Conservation (phyloP, 169 alveolate genomes). For the Eimeria zaria region DNA sequence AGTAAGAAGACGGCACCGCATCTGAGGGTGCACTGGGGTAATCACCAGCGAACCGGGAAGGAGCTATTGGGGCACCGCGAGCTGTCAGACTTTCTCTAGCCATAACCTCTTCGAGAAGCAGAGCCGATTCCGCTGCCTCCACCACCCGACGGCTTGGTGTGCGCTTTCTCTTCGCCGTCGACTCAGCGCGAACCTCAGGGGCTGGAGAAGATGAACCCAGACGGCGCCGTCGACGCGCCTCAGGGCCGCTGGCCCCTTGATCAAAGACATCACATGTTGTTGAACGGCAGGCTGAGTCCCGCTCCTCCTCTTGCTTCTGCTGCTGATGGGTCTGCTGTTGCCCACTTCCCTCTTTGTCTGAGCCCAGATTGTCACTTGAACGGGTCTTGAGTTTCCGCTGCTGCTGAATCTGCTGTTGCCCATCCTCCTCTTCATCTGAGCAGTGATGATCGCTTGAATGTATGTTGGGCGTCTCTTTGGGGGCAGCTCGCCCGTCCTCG, state of each 20-base stretch:
- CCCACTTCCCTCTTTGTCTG: background rate
- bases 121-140: constrained; percentile 75
- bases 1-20: background rate
- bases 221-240: constrained; percentile 49
- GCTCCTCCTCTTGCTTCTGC: constrained; percentile 6
- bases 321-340: background rate
- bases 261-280: background rate
- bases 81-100: constrained; percentile 32
- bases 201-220: constrained; percentile 14
- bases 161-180: constrained; percentile 55
- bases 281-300: background rate
- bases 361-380: background rate
- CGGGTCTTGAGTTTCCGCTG: background rate
- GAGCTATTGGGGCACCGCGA: background rate
- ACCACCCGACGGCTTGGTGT: constrained; percentile 79
- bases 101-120: constrained; percentile 70
- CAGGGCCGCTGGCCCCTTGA: constrained; percentile 12
- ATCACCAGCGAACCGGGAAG: background rate
- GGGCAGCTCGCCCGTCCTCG: constrained; percentile 63
- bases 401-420: background rate
- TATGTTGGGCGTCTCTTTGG: constrained; percentile 30
- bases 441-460: constrained; percentile 5
- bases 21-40: background rate
- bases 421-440: background rate
- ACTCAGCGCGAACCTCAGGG: constrained; percentile 15